A percentile compares a stretch with the other conserved stretches of the same genome.
These are phyloP conservation scores for Solanum chilense DNA, from an alignment of 257 asterid genomes.

Conservation along the genomic window DNA sequence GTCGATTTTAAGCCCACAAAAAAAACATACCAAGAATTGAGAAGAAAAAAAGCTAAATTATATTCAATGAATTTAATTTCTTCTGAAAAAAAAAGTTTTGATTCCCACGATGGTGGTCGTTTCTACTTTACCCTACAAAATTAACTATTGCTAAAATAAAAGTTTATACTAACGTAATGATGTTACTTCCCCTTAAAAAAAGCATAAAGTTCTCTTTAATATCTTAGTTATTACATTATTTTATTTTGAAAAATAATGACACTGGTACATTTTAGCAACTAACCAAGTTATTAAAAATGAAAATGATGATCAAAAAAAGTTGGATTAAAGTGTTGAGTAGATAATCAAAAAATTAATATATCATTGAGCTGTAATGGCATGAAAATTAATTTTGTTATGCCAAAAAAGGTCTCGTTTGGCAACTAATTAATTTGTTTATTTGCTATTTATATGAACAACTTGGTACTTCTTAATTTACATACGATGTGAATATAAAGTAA, in stretches of 20 bases:
- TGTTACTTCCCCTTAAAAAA: not conserved
- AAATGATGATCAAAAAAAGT: not conserved
- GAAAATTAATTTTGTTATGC: not conserved
- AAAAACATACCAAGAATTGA: not conserved
- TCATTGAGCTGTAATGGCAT: not conserved
- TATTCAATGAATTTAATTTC: not conserved
- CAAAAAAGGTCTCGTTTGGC: not conserved
- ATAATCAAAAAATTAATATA: not conserved
- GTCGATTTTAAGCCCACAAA: not conserved
- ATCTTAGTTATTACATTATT: not conserved
- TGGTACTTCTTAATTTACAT: not conserved
- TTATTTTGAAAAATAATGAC: not conserved
- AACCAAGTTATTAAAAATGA: not conserved
- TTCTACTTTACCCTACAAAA: constrained; percentile 10
- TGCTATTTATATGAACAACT: not conserved
- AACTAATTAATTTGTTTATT: not conserved
- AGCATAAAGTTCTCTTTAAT: not conserved
- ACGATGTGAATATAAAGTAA: not conserved
- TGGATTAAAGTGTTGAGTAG: not conserved
- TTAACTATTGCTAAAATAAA: not conserved
- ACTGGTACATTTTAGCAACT: not conserved
- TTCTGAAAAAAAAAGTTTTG: not conserved
- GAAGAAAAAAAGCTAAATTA: not conserved
- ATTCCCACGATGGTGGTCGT: constrained; percentile 1
- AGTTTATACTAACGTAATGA: not conserved